Percentiles rank a stretch among this genome's conserved stretches.
Conservation (phyloP, 371 early-diverging fungal species). For the Polyrhizophydium stewartii region DNA sequence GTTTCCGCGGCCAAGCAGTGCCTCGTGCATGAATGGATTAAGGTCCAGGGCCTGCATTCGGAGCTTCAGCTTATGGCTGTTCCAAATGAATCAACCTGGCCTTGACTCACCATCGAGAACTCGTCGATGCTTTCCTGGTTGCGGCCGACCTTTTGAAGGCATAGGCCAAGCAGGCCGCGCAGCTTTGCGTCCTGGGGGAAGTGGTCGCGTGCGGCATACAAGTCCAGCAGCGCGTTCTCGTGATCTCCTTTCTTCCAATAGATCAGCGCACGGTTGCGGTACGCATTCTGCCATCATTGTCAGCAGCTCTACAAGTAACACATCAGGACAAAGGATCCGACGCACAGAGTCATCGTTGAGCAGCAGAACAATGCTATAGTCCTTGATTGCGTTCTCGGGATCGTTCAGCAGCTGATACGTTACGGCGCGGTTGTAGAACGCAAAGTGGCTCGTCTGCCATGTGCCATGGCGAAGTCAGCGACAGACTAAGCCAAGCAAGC, state of each 20-base stretch:
- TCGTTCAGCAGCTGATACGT: constrained; percentile 41
- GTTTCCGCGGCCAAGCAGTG: constrained; percentile 45
- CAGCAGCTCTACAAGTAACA: neutral
- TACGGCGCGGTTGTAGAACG: constrained; percentile 49
- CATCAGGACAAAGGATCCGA: neutral
- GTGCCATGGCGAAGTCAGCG: no score
- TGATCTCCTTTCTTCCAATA: constrained; percentile 50
- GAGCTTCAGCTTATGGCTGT: neutral
- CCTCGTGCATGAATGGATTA: constrained; percentile 32
- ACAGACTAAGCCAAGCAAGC: no score
- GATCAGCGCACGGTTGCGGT: constrained; percentile 44
- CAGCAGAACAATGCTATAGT: constrained; percentile 47
- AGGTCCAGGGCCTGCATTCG: constrained; percentile 29
- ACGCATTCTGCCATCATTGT: constrained; percentile 33
- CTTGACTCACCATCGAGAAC: constrained; percentile 30
- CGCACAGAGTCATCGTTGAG: constrained; percentile 36
- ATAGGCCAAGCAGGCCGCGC: constrained; percentile 38
- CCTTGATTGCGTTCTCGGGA: constrained; percentile 37
- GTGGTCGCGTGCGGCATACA: constrained; percentile 36
- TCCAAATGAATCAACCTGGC: neutral
- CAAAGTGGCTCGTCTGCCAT: constrained; percentile 31
- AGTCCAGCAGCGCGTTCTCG: constrained; percentile 42
- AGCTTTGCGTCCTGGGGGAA: constrained; percentile 42
- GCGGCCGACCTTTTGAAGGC: constrained; percentile 39
- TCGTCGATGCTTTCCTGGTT: constrained; percentile 31